Base-by-base conservation (phyloP, 1,284 basidiomycete genomes). In the Somion occarium region DNA sequence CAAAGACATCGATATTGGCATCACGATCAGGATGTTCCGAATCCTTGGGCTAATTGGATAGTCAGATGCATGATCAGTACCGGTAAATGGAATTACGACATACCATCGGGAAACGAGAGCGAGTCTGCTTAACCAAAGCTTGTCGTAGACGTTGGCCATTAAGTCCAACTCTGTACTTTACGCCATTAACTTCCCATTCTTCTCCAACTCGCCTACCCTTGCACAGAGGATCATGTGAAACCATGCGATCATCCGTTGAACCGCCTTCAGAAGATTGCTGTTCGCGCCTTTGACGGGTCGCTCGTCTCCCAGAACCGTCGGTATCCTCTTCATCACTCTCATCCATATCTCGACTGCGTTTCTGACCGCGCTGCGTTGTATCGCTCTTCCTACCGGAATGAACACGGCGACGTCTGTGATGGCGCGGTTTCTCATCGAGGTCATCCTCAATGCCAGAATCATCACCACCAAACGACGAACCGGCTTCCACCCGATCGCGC, bases 11-110 rank as follows among this genome's bases (percentile, higher is more conserved):
- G 18, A 88, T 68, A 53, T 81, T 78, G 13, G 75, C 79, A 53
- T 77, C 69, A 44, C 79, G 78, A 64, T 91, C 88, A 2, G 85
- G 84, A 63, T 91, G 88, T 50, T 80, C 73, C 15, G 88, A 90
- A 61, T 91, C 88, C 51, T 76, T 69, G 2, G 88, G 88, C 88
- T 91, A 56, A 7, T 34, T 25, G 51, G 52, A 46, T 38, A 20
- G 34, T 55, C 15, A 54, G 45, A 7, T 41, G 27, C 44, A 20
- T 46, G 26, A 5, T 4, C 11, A 48, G 9, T 12, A 4, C 22
- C n/a, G 11, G 18, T 48, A 51, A 7, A 24, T 30, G 18, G 50
- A 39, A 54, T 23, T 47, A 50, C 41, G 24, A 50, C 79, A 52
- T 60, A 88, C 88, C 88, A 91, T 91, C 44, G 73, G 71, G 59